Conservation (phyloP, 2,329 filamentous ascomycete genomes). For the Talaromyces pinophilus region DNA sequence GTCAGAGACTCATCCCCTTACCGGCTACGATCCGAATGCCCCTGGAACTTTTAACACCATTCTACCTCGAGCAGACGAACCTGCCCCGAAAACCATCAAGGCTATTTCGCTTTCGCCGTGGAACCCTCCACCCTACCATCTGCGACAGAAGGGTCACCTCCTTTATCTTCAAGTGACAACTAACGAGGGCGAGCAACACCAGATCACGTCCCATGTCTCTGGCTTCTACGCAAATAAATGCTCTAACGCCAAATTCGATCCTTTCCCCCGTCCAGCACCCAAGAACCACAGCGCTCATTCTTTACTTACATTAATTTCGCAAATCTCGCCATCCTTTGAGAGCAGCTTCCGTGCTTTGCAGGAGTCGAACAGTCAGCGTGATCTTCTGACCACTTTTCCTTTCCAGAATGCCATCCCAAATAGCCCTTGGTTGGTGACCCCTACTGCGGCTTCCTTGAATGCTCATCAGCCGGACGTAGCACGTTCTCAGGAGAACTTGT, state of each 20-base stretch:
- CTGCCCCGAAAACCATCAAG: constrained; percentile 87
- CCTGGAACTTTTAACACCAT: constrained; percentile 69
- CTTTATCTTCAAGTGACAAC: constrained; percentile 87
- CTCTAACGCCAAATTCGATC: constrained; percentile 92
- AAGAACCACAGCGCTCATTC: constrained; percentile 83
- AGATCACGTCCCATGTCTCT: constrained; percentile 89
- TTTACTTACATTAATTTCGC: constrained; percentile 73
- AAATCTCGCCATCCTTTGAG: constrained; percentile 81
- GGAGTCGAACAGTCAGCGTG: constrained; percentile 79
- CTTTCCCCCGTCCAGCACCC: constrained; percentile 73
- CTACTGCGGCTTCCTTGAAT: constrained; percentile 61
- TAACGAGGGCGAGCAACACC: constrained; percentile 90
- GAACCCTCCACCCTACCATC: constrained; percentile 92
- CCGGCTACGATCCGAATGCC: constrained; percentile 75
- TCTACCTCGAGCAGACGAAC: constrained; percentile 65
- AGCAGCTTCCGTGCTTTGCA: constrained; percentile 75
- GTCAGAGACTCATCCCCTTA: constrained; percentile 56
- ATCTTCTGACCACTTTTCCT: constrained; percentile 89
- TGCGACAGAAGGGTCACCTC: constrained; percentile 87
- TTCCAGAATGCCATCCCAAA: constrained; percentile 93
- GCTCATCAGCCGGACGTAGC: constrained; percentile 81
- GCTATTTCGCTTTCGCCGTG: constrained; percentile 83
- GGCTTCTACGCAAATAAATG: constrained; percentile 98
- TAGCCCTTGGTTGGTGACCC: constrained; percentile 85
- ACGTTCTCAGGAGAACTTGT: constrained; percentile 86